These are phyloP conservation scores for Ophiostoma quercus DNA, from an alignment of 2,329 filamentous ascomycete genomes.

Conservation along the genomic window DNA sequence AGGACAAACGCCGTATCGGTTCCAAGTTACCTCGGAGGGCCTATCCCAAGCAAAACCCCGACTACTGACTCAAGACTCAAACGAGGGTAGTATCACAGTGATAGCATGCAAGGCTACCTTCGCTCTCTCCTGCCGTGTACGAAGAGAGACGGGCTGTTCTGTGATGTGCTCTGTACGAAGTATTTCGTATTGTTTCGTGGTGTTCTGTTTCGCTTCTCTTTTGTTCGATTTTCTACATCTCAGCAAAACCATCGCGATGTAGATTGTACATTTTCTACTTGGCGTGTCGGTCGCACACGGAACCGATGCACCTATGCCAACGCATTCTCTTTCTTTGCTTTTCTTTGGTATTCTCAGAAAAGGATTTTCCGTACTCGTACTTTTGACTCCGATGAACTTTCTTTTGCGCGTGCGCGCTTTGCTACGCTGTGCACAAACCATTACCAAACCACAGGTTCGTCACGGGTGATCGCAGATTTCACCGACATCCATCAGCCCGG, in stretches of 20 bases:
- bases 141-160: neutral
- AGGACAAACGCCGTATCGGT: conserved; percentile 4
- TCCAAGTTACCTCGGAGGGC: conserved; percentile 2
- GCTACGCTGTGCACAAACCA: neutral
- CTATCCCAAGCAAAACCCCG: conserved; percentile 8
- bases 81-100: neutral
- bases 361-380: neutral
- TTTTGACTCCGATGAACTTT: neutral
- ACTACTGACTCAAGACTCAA: neutral
- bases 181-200: neutral
- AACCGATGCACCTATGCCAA: conserved; percentile 3
- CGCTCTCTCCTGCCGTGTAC: neutral
- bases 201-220: neutral
- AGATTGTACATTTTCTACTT: neutral
- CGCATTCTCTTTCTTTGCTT: neutral
- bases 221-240: neutral
- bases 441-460: neutral
- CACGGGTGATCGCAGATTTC: neutral
- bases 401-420: neutral
- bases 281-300: conserved; percentile 1
- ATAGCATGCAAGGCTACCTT: conserved; percentile 10
- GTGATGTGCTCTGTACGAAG: no score
- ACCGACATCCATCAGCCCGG: neutral
- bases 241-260: neutral
- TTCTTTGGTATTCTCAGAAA: neutral